Evolutionary conservation across 192 early-diverging fungal species (phyloP), one percentile per base, ranked within the genome.

Genomic region (Cladochytrium replicatum): DNA sequence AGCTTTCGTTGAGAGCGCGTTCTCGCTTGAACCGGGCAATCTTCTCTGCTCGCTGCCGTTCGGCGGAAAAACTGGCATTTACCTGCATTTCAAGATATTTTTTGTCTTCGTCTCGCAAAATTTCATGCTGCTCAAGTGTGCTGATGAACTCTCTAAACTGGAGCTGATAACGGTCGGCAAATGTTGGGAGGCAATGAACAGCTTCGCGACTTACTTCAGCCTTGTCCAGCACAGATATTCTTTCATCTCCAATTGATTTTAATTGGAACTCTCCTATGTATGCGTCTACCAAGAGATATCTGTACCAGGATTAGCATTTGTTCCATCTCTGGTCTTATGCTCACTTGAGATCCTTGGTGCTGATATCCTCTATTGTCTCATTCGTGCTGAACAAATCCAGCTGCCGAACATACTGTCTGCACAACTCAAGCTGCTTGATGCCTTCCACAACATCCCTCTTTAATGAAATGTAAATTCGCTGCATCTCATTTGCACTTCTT

Each of bases 291-390:
- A 82, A 50, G 4, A 87, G 43, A 42, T 78, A 83, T 27, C 75
- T 77, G 21, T 21, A 29, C 17, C 23, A 22, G 22, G n/a, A 40
- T 21, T 15, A 11, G 29, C 2, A 42, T 46, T 37, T 11, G 8
- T 6, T 26, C 30, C 27, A 43, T 45, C 25, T 28, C 25, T 9
- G 32, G 32, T 55, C 13, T 19, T 30, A 1, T 7, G 4, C 39
- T 25, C 65, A 74, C 74, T 74, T 67, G 19, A 97, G 69, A 60
- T 93, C 87, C 17, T 68, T 65, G 4, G 89, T 85, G 32, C 79
- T 82, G 26, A 93, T 81, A 61, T 97, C 93, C 4, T 97, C 89
- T 39, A 87, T 48, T 13, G 76, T 75, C 54, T 97, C 93, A 63
- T 97, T 94, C 17, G 60, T 68, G 56, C 86, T 89, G 55, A 96